phyloP scores from a whole-genome alignment of 176 grass and related monocot genomes.

The Cenchrus purpureus region DNA sequence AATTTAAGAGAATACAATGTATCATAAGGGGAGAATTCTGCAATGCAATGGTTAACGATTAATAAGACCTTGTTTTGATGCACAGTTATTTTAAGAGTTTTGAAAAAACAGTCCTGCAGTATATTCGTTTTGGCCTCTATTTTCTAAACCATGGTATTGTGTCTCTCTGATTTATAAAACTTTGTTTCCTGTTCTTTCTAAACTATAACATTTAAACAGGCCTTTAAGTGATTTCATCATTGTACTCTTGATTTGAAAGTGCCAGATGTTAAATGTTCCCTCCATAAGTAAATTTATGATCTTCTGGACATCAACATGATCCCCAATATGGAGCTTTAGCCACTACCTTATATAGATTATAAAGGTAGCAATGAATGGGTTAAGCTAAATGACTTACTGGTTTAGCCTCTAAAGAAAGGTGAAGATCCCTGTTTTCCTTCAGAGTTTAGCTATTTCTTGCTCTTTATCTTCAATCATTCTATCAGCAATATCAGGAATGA shows the following conservation, averaged over 20 bases:
- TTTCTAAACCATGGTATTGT: background rate
- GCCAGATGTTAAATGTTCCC: background rate
- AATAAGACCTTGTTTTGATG: background rate
- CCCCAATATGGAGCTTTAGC: background rate
- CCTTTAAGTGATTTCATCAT: background rate
- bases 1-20: slow-evolving; percentile 14
- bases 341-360: background rate
- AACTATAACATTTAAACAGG: background rate
- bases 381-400: slow-evolving; percentile 42
- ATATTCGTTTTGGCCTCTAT: background rate
- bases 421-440: slow-evolving; percentile 84
- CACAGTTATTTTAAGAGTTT: background rate
- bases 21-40: slow-evolving; percentile 14
- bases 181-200: slow-evolving; percentile 10
- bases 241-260: slow-evolving; percentile 3
- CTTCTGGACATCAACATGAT: background rate
- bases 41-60: background rate
- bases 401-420: slow-evolving; percentile 68
- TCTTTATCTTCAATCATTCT: slow-evolving; percentile 97
- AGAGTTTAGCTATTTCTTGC: slow-evolving; percentile 69
- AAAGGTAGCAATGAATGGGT: slow-evolving; percentile 30
- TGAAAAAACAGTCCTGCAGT: background rate
- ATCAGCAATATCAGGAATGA: slow-evolving; percentile 91
- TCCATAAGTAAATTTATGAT: background rate
- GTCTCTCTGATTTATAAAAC: background rate